Base-by-base conservation (phyloP, 1,139 yeast species). In the Scheffersomyces cryptocercus region DNA sequence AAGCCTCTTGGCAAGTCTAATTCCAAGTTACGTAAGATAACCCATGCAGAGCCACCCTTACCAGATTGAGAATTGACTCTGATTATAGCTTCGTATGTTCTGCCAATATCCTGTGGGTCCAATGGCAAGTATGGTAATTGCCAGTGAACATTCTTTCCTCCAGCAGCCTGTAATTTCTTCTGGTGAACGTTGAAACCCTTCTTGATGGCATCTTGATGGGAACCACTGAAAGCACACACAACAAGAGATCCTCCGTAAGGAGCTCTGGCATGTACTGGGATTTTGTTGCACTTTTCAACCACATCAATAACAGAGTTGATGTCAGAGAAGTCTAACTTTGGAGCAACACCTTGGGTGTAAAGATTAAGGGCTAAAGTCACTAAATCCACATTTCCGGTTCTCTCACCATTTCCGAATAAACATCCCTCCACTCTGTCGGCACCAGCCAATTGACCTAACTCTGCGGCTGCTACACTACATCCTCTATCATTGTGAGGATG, bases 41-140 rank as follows among this genome's bases (percentile, higher is more conserved):
- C 87, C 97, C 98, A 93, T 28, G 98, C 96, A 28, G 98, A 96
- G 63, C 98, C 98, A 62, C 98, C 98, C 72, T 93, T 93, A 61
- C 99, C 99, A 26, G 96, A 86, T 74, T 93, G 98, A 9, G 97
- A 90, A 74, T 93, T 93, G 68, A 93, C 98, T 67, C 99, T 83
- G 61, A 93, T 93, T 52, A 93, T 95, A 37, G 98, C 98, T 72
- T 93, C 98, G 69, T 93, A 93, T 45, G 88, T 91, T 70, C 98
- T 84, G 47, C 98, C 98, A 57, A 93, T 86, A 66, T 93, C 98
- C 64, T 85, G 80, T 55, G 99, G 99, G 68, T 93, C 99, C 67
- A 93, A 79, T 47, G 99, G 98, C 60, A 93, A 78, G 72, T 93
- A 93, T 38, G 99, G 99, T 52, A 93, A 81, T 59, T 82, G 81